Evolutionary conservation across 164 flowering plant species (phyloP), one percentile per base, ranked within the genome.

Genomic region (Nelumbo lutea): DNA sequence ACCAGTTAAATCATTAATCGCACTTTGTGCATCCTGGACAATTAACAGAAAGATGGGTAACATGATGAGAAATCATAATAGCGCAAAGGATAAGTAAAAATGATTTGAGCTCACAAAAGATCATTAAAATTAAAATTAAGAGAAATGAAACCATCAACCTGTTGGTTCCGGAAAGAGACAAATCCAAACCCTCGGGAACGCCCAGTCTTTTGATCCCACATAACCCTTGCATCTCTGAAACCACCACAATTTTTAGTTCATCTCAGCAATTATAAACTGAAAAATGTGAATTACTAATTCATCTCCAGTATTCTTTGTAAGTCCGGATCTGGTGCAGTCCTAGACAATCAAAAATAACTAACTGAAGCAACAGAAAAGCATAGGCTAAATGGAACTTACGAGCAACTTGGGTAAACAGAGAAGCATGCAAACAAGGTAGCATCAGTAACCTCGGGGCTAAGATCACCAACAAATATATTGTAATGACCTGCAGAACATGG

Each of bases 121-220:
- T 27, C 27, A 27, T 27, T 27, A 27, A 27, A 27, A 27, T 27
- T 27, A 27, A 27, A 27, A 27, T 27, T 27, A 27, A 27, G 27
- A 27, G 27, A 27, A 27, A 69, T 7, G 1, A 42, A 27, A 13
- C 60, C 46, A 7, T 13, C 3, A n/a, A 95, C 99, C 96, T 96
- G 99, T 62, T 96, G 97, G 77, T 53, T 88, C 47, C 97, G 87
- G 76, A 88, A 93, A 59, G 99, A 93, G 75, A 96, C 99, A 87
- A 96, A 96, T 6, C 99, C 99, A 85, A 93, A 96, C 38, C 99
- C 99, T 79, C 99, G 84, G 42, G 99, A 96, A 48, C 99, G 95
- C 50, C 97, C 99, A 76, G 98, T 89, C 80, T 93, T 93, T 67
- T 87, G 87, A 76, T 88, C 91, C 89, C 94, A 87, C 91, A 89